A percentile compares a stretch with the other conserved stretches of the same genome.
Evolutionary conservation across 495 filamentous ascomycete species (phyloP).

Genomic region (Penicillium longicatenatum): DNA sequence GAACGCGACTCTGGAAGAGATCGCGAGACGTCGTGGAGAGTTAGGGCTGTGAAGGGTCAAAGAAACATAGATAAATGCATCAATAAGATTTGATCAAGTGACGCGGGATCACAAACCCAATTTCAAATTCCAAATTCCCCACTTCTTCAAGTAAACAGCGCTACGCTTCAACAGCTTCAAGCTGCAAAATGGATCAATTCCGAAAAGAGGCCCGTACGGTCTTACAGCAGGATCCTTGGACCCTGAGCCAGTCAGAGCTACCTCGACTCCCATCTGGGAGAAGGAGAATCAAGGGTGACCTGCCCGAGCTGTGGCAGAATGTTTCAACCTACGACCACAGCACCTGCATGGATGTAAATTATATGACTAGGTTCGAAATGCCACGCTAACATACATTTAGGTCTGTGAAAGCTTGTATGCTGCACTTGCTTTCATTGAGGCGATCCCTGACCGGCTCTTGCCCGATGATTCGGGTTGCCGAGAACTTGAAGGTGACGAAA

Average conservation of each 20-base stretch:
- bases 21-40: constrained; percentile 55
- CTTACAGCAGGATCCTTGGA: constrained; percentile 20
- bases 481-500: constrained; percentile 27
- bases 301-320: constrained; percentile 35
- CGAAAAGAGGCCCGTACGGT: constrained; percentile 32
- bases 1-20: constrained; percentile 64
- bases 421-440: constrained; percentile 27
- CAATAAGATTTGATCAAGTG: constrained; percentile 12
- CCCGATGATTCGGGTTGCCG: constrained; percentile 18
- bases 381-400: constrained; percentile 22
- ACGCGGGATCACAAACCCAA: constrained; percentile 9
- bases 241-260: constrained; percentile 3
- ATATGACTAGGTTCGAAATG: not conserved
- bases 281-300: constrained; percentile 10
- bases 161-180: not conserved
- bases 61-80: not conserved
- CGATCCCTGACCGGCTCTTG: constrained; percentile 12
- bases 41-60: constrained; percentile 45
- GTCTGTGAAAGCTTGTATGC: constrained; percentile 35
- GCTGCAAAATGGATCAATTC: constrained; percentile 34
- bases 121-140: not conserved
- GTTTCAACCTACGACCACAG: constrained; percentile 28
- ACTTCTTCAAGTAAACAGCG: not conserved
- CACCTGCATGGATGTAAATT: constrained; percentile 27
- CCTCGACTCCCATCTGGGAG: constrained; percentile 3